A percentile compares a stretch with the other conserved stretches of the same genome.
Conservation (phyloP, 2,329 filamentous ascomycete species). For the Domatiomyces catenatus region DNA sequence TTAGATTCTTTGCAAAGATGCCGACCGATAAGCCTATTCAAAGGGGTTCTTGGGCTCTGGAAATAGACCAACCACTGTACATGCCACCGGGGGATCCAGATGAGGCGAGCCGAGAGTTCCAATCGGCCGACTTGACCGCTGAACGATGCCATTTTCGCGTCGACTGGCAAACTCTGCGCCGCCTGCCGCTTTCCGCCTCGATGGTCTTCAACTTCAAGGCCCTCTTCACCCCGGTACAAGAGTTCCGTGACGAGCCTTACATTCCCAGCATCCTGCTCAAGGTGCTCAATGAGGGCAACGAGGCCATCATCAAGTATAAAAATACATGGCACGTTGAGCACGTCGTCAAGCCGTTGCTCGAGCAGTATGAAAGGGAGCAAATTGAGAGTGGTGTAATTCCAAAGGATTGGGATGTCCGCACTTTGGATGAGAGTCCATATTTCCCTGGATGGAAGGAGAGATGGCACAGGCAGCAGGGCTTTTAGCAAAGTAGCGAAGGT, state of each 20-base stretch:
- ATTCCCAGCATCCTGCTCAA: conserved; percentile 54
- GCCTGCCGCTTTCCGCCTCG: conserved; percentile 58
- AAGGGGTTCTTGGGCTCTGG: conserved; percentile 69
- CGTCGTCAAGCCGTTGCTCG: conserved; percentile 49
- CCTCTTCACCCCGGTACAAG: conserved; percentile 57
- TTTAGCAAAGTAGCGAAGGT: conserved; percentile 21
- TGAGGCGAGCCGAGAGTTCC: conserved; percentile 42
- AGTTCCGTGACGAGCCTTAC: conserved; percentile 56
- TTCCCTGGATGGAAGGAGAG: conserved; percentile 63
- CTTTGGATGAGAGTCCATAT: conserved; percentile 59
- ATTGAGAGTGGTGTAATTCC: conserved; percentile 44
- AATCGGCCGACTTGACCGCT: conserved; percentile 41
- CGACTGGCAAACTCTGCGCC: conserved; percentile 75
- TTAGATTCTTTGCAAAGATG: conserved; percentile 67
- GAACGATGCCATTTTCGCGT: conserved; percentile 56
- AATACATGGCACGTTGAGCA: conserved; percentile 67
- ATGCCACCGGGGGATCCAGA: conserved; percentile 55
- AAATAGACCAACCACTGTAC: conserved; percentile 59
- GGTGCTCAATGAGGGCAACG: conserved; percentile 56
- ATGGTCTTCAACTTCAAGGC: conserved; percentile 84
- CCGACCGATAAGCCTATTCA: conserved; percentile 62
- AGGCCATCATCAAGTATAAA: conserved; percentile 62
- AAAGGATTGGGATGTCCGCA: conserved; percentile 49
- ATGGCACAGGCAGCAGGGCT: conserved; percentile 52
- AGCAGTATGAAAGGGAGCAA: conserved; percentile 52